Conservation (phyloP, 768 basidiomycete species). For the Filobasidium wieringae region DNA sequence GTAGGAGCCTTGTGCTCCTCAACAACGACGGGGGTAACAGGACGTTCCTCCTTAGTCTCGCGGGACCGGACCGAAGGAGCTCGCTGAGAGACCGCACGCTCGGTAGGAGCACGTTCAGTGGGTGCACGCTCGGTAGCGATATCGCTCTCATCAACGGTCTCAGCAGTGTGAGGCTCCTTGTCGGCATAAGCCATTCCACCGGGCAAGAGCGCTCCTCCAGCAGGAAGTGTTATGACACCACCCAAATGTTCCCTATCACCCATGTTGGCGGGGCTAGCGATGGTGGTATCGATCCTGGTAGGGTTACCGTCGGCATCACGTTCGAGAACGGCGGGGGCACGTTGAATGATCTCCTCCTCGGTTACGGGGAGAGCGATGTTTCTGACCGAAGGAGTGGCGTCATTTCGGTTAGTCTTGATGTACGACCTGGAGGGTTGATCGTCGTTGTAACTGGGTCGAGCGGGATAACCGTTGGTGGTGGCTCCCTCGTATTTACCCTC, state of each 20-base stretch:
- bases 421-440: constrained; percentile 15
- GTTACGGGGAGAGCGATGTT: constrained; percentile 1
- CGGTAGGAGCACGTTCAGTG: neutral
- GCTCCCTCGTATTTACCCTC: constrained; percentile 9
- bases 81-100: neutral
- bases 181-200: neutral
- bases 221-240: constrained; percentile 4
- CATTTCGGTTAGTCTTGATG: constrained; percentile 7
- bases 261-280: constrained; percentile 5
- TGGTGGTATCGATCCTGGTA: neutral
- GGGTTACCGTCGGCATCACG: neutral
- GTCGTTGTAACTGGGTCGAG: constrained; percentile 3
- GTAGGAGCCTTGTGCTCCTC: neutral
- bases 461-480: neutral
- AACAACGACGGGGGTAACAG: neutral
- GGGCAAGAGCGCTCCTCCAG: constrained; percentile 8
- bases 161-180: neutral
- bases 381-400: neutral
- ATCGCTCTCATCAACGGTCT: neutral
- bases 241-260: constrained; percentile 2
- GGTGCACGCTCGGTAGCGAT: neutral
- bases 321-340: constrained; percentile 1
- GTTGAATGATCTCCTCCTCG: neutral
- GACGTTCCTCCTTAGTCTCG: neutral
- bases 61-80: neutral